Evolutionary conservation across 805 yeast genomes (phyloP), one percentile per base, ranked within the genome.

Genomic region (Metschnikowia sp.): DNA sequence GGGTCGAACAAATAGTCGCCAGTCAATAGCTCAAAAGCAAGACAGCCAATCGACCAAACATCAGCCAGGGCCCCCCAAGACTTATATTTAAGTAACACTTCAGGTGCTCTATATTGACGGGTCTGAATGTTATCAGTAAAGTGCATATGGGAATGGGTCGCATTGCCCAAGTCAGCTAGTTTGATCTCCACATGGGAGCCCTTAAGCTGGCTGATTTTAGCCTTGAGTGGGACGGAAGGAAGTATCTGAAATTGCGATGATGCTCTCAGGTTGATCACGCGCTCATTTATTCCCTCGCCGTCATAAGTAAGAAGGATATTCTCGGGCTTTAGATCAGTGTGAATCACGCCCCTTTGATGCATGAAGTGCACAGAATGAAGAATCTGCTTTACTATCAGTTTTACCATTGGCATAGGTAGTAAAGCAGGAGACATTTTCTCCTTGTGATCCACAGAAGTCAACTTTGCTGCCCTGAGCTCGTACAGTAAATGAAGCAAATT

Each of bases 1-100:
- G 99, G 99, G 64, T 92, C 97, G 65, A 92, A 94, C 42, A 94
- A 66, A 60, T 91, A 91, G 66, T 92, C 98, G 3, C 98, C 98
- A 0, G 99, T 92, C 38, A 92, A 66, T 22, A 94, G 74, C 69
- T 94, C 99, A 68, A 94, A 94, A 1, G 87, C 74, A 59, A 94
- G 69, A 68, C 98, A 91, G 0, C 96, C 97, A 58, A 87, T 74
- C n/a, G 96, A 87, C 99, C 99, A 94, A 40, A 92, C 78, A 67
- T 94, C 99, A 1, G 95, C 84, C 45, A 92, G 83, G 44, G 96
- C 90, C 1, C 99, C 99, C 99, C 99, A 94, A 31, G 49, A 34
- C 36, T 79, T 75, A 9, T 86, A 79, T 39, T 47, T 44, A 40
- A 56, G 52, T 29, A 56, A 39, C 10, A 56, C 39, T 94, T 92